Evolutionary conservation across 495 filamentous ascomycete species (phyloP).

Genomic region (Aspergillus ostianus): DNA sequence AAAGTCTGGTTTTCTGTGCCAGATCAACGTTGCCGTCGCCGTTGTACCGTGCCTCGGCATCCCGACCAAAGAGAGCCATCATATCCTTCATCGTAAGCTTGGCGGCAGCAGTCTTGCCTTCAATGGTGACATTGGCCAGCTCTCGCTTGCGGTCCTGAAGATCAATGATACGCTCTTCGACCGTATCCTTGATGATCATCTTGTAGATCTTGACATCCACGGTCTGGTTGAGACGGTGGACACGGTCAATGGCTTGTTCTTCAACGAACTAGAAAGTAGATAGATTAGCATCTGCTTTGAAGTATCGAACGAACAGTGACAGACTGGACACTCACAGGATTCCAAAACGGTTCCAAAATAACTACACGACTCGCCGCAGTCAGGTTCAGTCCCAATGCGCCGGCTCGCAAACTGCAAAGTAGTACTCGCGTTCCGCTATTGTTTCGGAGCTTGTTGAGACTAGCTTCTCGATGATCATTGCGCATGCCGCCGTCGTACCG

Average conservation of each 20-base stretch:
- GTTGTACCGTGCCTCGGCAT: conserved; percentile 56
- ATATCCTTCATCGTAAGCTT: conserved; percentile 95
- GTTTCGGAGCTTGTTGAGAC: conserved; percentile 70
- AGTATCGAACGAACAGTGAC: background rate
- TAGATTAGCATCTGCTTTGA: conserved; percentile 21
- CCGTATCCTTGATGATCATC: conserved; percentile 76
- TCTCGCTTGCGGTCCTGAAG: conserved; percentile 90
- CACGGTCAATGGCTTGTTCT: conserved; percentile 97
- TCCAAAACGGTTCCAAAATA: conserved; percentile 98
- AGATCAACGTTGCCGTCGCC: conserved; percentile 34
- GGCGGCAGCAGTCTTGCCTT: conserved; percentile 69
- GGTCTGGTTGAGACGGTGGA: conserved; percentile 94
- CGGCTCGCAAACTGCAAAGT: conserved; percentile 90
- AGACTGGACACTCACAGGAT: conserved; percentile 62
- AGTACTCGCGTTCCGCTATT: conserved; percentile 72
- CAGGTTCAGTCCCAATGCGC: conserved; percentile 87
- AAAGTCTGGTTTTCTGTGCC: conserved; percentile 27
- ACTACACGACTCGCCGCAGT: conserved; percentile 91
- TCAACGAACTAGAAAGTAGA: conserved; percentile 70
- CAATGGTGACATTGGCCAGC: conserved; percentile 80
- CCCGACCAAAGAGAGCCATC: conserved; percentile 79
- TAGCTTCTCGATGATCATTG: conserved; percentile 88
- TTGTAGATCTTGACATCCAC: conserved; percentile 92
- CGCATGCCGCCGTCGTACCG: conserved; percentile 96
- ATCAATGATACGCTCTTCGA: conserved; percentile 89